Base-by-base conservation (phyloP, 2,329 filamentous ascomycete species). In the Ophiostoma ulmi region DNA sequence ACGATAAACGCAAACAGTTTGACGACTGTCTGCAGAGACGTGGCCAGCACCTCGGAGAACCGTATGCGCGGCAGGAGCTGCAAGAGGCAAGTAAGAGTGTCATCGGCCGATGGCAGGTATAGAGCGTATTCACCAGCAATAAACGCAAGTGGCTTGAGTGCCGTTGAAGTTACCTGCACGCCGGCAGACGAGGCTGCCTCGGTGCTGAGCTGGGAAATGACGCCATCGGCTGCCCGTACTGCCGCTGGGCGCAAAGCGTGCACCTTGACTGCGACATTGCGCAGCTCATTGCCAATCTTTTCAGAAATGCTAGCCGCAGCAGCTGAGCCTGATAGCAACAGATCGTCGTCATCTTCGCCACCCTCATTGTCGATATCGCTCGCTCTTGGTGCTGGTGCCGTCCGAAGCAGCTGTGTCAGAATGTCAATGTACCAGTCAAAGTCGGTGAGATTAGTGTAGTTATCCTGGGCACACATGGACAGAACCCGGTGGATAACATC, bases 341-440 rank as follows among this genome's bases (percentile, higher is more conserved):
- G 22, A 3, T 66, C 81, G 80, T 69, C 84, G 80, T 76, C 74
- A 11, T 79, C 78, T 8, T 77, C 72, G 58, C 77, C 72, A 10
- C 76, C 77, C 75, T 67, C 81, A 80, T 68, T 83, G 80, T 77
- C 74, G 11, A 79, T 77, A 7, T 83, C 81, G 8, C 76, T 75
- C 8, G 77, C 76, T 55, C 81, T 80, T 66, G 84, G 80, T n/a
- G 82, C 75, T 0, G 82, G 91, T 26, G 90, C 83, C 80, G 92
- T 85, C 77, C 90, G 88, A 58, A 97, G 88, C 17, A 99, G 85
- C 77, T 97, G 93, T 5, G 92, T 90, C 39, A 99, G 82, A 38
- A 97, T 88, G 74, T 95, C 92, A 74, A 98, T 91, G 78, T 98
- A 98, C 95, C 95, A 99, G 75, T 97, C 94, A 78, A 99, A 99